phyloP scores from a whole-genome alignment of 2,329 filamentous ascomycete species.

The Rhynchosporium graminicola region DNA sequence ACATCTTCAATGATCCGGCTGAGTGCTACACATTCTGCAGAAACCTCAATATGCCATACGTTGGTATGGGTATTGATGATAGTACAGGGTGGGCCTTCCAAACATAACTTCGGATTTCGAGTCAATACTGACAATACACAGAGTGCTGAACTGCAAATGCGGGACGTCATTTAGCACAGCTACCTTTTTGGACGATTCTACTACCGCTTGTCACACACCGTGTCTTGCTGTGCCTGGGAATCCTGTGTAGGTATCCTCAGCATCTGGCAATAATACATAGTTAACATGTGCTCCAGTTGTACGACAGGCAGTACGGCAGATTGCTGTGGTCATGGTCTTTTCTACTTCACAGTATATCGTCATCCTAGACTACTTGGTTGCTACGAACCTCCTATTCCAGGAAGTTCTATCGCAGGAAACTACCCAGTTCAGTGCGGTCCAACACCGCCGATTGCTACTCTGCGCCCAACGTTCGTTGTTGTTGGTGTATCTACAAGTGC shows the following conservation, averaged over 20 bases:
- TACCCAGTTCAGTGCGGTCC: slow-evolving; percentile 2
- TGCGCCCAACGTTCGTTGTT: background rate
- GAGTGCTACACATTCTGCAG: slow-evolving; percentile 5
- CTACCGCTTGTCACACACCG: background rate
- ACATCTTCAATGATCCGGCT: background rate
- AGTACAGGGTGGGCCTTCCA: background rate
- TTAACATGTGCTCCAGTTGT: background rate
- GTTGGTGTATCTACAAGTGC: background rate
- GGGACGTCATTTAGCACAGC: slow-evolving; percentile 4
- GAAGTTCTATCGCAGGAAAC: background rate
- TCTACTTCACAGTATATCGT: slow-evolving; percentile 11
- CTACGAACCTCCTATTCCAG: slow-evolving; percentile 16
- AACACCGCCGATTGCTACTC: background rate
- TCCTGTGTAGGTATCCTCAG: background rate
- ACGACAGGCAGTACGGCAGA: background rate
- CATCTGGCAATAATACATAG: no score
- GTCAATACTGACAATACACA: background rate
- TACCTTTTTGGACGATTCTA: background rate
- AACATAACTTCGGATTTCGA: background rate
- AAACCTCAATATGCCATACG: slow-evolving; percentile 10
- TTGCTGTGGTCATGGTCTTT: slow-evolving; percentile 1
- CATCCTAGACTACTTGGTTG: slow-evolving; percentile 8
- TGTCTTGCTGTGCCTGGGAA: background rate
- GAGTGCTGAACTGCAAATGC: slow-evolving; percentile 2
- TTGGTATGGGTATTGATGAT: background rate